Evolutionary conservation across 2,329 filamentous ascomycete genomes (phyloP).

Genomic region (Colletotrichum falcatum): DNA sequence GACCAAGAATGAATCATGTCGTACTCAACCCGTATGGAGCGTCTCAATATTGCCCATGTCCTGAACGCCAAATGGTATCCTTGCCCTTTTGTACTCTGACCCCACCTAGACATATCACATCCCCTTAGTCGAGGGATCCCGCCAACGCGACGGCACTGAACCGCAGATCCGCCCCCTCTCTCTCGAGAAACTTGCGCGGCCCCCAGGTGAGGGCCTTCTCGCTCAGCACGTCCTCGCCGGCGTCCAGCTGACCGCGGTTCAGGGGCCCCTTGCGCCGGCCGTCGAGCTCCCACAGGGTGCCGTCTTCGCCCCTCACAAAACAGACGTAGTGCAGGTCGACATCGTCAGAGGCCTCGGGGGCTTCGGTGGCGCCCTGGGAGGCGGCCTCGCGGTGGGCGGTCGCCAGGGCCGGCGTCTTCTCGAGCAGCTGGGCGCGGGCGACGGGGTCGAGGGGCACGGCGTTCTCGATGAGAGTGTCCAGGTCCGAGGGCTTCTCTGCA

Average conservation of each 20-base stretch:
- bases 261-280: conserved; percentile 70
- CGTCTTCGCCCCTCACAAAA: conserved; percentile 82
- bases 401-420: conserved; percentile 81
- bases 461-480: conserved; percentile 74
- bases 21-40: not conserved
- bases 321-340: conserved; percentile 97
- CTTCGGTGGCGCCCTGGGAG: conserved; percentile 79
- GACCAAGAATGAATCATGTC: not conserved
- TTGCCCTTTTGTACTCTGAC: not conserved
- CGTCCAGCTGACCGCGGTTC: conserved; percentile 64
- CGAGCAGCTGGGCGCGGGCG: conserved; percentile 79
- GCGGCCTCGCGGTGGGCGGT: conserved; percentile 84
- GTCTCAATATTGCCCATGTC: not conserved
- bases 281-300: conserved; percentile 72
- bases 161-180: conserved; percentile 66
- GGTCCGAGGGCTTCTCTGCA: conserved; percentile 62
- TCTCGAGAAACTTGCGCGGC: conserved; percentile 66
- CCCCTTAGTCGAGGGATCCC: conserved; percentile 59
- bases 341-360: conserved; percentile 81
- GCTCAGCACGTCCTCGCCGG: conserved; percentile 79
- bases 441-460: conserved; percentile 77
- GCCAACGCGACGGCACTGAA: conserved; percentile 71
- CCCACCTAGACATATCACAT: not conserved
- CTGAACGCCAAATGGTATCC: conserved; percentile 15
- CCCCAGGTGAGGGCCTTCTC: conserved; percentile 80